Evolutionary conservation across 2,329 filamentous ascomycete genomes (phyloP).

Genomic region (Fusarium succisae): DNA sequence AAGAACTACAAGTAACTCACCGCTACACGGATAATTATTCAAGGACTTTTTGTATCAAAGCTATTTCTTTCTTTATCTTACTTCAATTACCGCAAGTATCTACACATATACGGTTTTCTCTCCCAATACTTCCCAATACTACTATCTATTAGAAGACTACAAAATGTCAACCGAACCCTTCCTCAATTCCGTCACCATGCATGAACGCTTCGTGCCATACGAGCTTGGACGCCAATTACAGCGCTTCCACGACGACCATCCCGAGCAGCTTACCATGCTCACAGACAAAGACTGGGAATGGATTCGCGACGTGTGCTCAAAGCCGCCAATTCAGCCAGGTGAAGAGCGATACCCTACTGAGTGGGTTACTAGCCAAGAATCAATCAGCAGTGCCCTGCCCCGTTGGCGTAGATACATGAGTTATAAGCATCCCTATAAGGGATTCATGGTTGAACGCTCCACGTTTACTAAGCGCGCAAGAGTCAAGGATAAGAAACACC

Average conservation of each 20-base stretch:
- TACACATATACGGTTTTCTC: background rate
- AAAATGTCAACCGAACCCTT: background rate
- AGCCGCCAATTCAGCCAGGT: background rate
- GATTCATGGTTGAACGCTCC: background rate
- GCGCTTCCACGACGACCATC: background rate
- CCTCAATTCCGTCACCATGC: background rate
- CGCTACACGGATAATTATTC: background rate
- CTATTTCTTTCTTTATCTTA: background rate
- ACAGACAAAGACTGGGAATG: background rate
- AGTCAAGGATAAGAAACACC: background rate
- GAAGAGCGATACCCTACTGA: background rate
- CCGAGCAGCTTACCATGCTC: background rate
- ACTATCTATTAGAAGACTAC: too few species aligned
- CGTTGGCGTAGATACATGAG: background rate
- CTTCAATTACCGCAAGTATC: background rate
- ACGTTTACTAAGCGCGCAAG: accelerated
- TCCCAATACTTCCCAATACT: too few species aligned
- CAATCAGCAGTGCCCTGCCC: background rate
- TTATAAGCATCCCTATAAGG: background rate
- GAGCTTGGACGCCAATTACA: background rate
- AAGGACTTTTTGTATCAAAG: background rate
- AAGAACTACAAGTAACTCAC: background rate
- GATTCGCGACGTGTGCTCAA: background rate
- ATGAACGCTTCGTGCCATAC: background rate
- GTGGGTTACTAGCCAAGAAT: background rate